phyloP scores from a whole-genome alignment of 129 eudicot species.

The Logfia minima region DNA sequence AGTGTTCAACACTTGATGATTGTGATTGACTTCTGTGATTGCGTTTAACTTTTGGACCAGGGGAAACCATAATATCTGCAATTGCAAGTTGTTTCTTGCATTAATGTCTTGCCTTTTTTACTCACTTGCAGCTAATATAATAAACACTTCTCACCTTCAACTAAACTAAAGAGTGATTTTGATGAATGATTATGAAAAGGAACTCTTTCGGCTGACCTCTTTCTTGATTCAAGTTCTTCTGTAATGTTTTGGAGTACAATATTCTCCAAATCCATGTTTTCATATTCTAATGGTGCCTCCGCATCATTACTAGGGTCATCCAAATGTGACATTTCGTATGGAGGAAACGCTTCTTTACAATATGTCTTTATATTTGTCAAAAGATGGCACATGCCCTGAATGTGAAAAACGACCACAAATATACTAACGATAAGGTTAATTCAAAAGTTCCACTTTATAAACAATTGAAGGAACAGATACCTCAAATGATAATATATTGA shows the following conservation, averaged over 20 bases:
- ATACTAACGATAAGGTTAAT: not conserved
- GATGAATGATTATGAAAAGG: conserved; percentile 77
- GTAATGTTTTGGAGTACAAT: conserved; percentile 57
- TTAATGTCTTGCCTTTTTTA: not conserved
- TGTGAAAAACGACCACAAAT: not conserved
- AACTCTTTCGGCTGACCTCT: conserved; percentile 47
- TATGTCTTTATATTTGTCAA: conserved; percentile 66
- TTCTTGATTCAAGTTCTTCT: conserved; percentile 64
- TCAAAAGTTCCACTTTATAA: not conserved
- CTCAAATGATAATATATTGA: conserved; percentile 81
- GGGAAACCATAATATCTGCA: conserved; percentile 56
- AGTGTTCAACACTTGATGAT: conserved; percentile 33
- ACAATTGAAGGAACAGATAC: conserved; percentile 29
- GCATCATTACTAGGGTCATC: conserved; percentile 57
- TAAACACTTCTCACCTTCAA: conserved; percentile 53
- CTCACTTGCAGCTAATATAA: not conserved
- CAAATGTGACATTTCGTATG: conserved; percentile 56
- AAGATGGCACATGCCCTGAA: conserved; percentile 82
- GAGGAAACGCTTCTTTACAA: conserved; percentile 56
- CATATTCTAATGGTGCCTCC: conserved; percentile 53
- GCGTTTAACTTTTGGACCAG: conserved; percentile 41
- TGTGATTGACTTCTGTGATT: conserved; percentile 32
- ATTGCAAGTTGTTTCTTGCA: conserved; percentile 13
- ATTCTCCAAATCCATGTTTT: conserved; percentile 84
- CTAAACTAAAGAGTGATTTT: conserved; percentile 53